phyloP scores from a whole-genome alignment of 2,329 filamentous ascomycete genomes.

The Exophiala phaeomuriformis region DNA sequence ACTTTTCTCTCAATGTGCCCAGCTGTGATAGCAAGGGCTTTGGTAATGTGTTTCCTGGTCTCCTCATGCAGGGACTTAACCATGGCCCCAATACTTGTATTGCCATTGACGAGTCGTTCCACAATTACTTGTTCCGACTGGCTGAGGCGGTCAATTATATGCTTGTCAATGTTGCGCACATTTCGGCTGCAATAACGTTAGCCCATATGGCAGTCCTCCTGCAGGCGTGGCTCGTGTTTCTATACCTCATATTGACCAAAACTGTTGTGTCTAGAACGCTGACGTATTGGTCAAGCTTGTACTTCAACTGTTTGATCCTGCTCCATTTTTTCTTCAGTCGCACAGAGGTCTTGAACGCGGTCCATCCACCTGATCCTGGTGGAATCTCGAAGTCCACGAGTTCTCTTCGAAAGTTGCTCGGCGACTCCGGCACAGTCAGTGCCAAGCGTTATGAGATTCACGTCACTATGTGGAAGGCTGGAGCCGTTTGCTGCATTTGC shows the following conservation, averaged over 20 bases:
- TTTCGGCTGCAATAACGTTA: conserved; percentile 1
- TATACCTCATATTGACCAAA: conserved; percentile 1
- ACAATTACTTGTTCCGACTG: neutral
- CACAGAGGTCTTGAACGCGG: neutral
- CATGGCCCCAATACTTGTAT: neutral
- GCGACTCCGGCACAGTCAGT: neutral
- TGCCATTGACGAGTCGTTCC: neutral
- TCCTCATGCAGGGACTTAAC: neutral
- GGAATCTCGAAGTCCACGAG: neutral
- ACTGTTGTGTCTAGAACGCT: neutral
- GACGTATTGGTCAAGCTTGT: neutral
- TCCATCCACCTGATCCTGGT: neutral
- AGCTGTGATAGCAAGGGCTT: neutral
- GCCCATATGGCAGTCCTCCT: neutral
- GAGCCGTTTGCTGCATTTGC: neutral
- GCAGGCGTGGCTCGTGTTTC: neutral
- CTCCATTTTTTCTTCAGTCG: neutral
- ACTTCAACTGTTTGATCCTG: neutral
- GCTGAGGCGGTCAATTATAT: neutral
- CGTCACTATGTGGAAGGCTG: neutral
- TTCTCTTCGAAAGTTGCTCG: neutral
- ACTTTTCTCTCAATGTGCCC: neutral
- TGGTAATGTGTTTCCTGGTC: neutral
- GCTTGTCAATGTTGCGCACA: neutral
- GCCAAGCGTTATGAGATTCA: neutral